A percentile compares a stretch with the other conserved stretches of the same genome.
Evolutionary conservation across 352 stramenopile genomes (phyloP).

Genomic region (Stephanocyclus meneghinianus): DNA sequence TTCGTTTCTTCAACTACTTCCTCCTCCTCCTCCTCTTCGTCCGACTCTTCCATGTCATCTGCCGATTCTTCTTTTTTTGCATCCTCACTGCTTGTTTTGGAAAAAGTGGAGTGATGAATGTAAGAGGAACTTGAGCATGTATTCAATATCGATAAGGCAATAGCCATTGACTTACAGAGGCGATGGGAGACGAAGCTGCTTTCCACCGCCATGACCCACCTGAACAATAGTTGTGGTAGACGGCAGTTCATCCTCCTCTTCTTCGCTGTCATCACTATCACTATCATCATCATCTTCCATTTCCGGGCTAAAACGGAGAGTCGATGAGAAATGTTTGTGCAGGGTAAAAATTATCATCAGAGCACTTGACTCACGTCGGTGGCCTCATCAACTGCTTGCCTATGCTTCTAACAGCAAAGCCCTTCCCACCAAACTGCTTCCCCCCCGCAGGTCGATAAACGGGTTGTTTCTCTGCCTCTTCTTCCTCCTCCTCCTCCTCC

Average conservation of each 20-base stretch:
- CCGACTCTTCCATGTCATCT: conserved; percentile 45
- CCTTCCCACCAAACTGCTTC: conserved; percentile 43
- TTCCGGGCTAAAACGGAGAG: conserved; percentile 10
- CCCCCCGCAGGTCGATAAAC: conserved; percentile 18
- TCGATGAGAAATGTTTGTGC: neutral
- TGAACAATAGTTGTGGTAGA: conserved; percentile 11
- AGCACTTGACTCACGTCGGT: conserved; percentile 6
- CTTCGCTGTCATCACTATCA: conserved; percentile 29
- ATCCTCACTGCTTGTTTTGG: conserved; percentile 17
- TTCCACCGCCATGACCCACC: conserved; percentile 32
- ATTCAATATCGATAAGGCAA: neutral
- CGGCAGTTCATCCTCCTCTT: conserved; percentile 24
- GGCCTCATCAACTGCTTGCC: conserved; percentile 46
- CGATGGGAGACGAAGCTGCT: conserved; percentile 45
- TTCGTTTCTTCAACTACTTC: conserved; percentile 11
- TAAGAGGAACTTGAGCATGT: neutral
- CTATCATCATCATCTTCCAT: conserved; percentile 45
- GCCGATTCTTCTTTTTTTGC: conserved; percentile 65
- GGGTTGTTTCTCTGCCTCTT: conserved; percentile 26
- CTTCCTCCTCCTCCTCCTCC: conserved; percentile 42
- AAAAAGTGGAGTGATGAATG: neutral
- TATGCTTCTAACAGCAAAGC: conserved; percentile 6
- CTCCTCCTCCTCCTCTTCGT: conserved; percentile 33
- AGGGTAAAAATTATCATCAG: neutral
- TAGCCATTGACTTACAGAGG: conserved; percentile 25